Evolutionary conservation across 345 rosid genomes (phyloP).

Genomic region (Moricandia moricandioides): DNA sequence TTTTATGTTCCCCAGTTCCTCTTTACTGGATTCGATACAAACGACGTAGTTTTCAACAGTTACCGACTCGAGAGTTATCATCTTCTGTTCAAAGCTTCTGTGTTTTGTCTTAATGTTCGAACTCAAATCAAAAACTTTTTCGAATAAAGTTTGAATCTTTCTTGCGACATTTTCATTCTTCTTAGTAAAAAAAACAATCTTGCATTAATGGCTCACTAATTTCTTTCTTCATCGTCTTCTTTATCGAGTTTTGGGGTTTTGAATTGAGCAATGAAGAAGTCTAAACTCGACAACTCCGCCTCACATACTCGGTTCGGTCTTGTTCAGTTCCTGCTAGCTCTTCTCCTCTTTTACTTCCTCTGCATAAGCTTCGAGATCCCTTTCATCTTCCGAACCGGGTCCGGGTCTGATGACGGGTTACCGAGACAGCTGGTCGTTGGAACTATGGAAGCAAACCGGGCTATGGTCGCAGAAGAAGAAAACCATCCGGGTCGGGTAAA

Average conservation of each 20-base stretch:
- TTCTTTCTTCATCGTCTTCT: not conserved
- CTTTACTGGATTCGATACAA: not conserved
- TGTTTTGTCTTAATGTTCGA: not conserved
- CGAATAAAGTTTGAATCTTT: not conserved
- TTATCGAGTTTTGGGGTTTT: not conserved
- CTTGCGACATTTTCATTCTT: not conserved
- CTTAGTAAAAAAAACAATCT: not conserved
- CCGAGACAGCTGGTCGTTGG: constrained; percentile 33
- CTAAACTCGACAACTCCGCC: constrained; percentile 38
- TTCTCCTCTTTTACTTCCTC: constrained; percentile 51
- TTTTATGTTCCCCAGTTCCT: not conserved
- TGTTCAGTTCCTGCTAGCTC: constrained; percentile 53
- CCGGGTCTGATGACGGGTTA: constrained; percentile 30
- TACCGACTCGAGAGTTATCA: constrained; percentile 3
- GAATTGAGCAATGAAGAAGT: constrained; percentile 34
- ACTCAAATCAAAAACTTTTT: not conserved
- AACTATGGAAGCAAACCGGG: constrained; percentile 40
- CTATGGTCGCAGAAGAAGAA: constrained; percentile 41
- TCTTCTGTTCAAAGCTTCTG: constrained; percentile 7
- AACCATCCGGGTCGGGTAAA: constrained; percentile 34
- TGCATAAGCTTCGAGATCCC: constrained; percentile 73
- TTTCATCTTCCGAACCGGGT: constrained; percentile 46
- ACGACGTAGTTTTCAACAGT: constrained; percentile 29
- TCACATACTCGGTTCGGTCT: constrained; percentile 49
- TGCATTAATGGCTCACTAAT: not conserved